Base-by-base conservation (phyloP, 768 basidiomycete species). In the Pleurotus giganteus region DNA sequence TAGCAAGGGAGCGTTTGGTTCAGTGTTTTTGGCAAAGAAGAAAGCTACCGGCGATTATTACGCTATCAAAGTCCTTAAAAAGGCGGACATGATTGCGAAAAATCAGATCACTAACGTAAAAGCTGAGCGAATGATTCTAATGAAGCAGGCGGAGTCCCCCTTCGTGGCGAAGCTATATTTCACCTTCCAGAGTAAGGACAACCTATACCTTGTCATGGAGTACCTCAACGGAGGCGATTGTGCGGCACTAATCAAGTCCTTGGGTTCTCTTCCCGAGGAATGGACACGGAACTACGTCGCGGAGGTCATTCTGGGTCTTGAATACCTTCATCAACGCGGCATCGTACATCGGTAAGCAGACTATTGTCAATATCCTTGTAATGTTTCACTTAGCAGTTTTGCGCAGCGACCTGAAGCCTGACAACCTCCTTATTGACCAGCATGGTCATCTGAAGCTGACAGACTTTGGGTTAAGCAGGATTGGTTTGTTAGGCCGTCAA, bases 61-160 rank as follows among this genome's bases (percentile, higher is more conserved):
- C 73, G 97, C 97, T 24, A 96, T 99, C 83, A 99, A 99, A 72
- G 95, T 98, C n/a, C 73, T 99, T 67, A 98, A 96, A 77, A 99
- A 99, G 76, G 93, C 94, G n/a, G 97, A 99, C 72, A 99, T 99
- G 97, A 98, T 99, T 69, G 92, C 97, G 36, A 99, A 99, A 82
- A 99, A 99, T 75, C 97, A 99, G 71, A 96, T 99, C 69, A 98
- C 97, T 46, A 99, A 98, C 67, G 97, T 99, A 70, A 98, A 98
- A 74, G 97, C 97, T 1, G 97, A 99, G 75, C 83, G 97, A 55
- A 98, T 97, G 87, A 99, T 99, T 64, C 81, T 99, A 61, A 99
- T 99, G 97, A 94, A 94, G 68, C 96, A 98, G 70, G 91, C 96
- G 1, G 94, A 97, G 70, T 97, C 94, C 7, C 96, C 97, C 13